Evolutionary conservation across 257 asterid species (phyloP).

Genomic region (Solanum chilense): DNA sequence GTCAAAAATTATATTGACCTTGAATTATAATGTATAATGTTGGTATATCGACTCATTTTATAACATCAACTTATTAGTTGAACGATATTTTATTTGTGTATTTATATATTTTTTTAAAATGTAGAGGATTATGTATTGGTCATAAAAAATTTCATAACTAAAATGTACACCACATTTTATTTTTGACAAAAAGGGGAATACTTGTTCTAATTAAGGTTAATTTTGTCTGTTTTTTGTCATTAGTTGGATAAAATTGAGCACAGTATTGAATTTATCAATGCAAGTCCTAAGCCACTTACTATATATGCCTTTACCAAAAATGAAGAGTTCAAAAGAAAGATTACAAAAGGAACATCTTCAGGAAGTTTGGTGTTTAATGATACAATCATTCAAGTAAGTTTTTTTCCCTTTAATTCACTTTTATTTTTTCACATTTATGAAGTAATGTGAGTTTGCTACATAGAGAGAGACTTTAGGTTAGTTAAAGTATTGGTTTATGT

Average conservation of each 20-base stretch:
- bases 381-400: constrained; percentile 57
- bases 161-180: no score
- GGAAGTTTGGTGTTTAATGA: constrained; percentile 76
- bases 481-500: no score
- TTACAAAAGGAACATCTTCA: constrained; percentile 44
- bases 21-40: neutral
- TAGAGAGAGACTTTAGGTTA: no score
- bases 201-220: neutral
- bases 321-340: constrained; percentile 28
- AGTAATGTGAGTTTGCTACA: neutral
- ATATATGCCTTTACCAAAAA: constrained; percentile 62
- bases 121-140: no score
- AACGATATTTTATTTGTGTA: neutral
- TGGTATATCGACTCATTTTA: neutral
- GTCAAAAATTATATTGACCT: neutral
- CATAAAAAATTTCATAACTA: no score
- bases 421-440: neutral
- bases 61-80: neutral
- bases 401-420: neutral
- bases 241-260: constrained; percentile 73
- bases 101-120: no score
- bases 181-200: no score
- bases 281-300: constrained; percentile 49
- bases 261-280: constrained; percentile 46
- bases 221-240: constrained; percentile 6